Evolutionary conservation across 257 asterid genomes (phyloP), one percentile per base, ranked within the genome.

Genomic region (Mitragyna speciosa): DNA sequence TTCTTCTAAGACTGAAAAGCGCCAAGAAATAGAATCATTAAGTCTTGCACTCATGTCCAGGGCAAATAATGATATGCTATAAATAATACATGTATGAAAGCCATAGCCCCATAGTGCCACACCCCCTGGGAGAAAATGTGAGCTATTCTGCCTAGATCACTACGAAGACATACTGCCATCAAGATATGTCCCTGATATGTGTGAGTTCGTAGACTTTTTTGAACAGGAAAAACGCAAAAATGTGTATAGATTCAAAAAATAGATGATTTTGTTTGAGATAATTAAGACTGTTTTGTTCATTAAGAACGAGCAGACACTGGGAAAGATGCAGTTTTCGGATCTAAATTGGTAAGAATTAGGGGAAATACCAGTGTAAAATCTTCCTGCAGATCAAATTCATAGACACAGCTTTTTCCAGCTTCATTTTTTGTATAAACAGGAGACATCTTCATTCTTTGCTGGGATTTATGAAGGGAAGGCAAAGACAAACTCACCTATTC

Each of bases 351-450:
- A 47, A 41, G 16, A 41, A 64, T 20, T n/a, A 24, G 24, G 33
- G 16, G 31, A 79, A 83, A 31, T 82, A 92, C 95, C 94, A 89
- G 83, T 47, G 81, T 71, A 82, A 90, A 92, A 86, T 89, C 91
- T 73, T 91, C 76, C 51, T 83, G 91, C 74, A 85, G 91, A 89
- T 94, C 97, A 85, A 89, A 90, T 26, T 92, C 92, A 64, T 77
- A 28, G 72, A 80, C 81, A 77, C 77, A 49, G 74, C 66, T 74
- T 76, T 84, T 88, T 75, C 76, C 85, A 78, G 20, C 70, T 76
- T 82, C 89, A 81, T 51, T 43, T 41, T 76, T 80, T 78, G 86
- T 82, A 63, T 68, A 49, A 71, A 84, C 66, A 11, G 88, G 85
- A 82, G 89, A 85, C 45, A 70, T 70, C 54, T 89, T 86, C 91